Percentiles rank a stretch among this genome's conserved stretches.
Evolutionary conservation across 1,284 basidiomycete species (phyloP).

Genomic region (Apiotrichum akiyoshidainum): DNA sequence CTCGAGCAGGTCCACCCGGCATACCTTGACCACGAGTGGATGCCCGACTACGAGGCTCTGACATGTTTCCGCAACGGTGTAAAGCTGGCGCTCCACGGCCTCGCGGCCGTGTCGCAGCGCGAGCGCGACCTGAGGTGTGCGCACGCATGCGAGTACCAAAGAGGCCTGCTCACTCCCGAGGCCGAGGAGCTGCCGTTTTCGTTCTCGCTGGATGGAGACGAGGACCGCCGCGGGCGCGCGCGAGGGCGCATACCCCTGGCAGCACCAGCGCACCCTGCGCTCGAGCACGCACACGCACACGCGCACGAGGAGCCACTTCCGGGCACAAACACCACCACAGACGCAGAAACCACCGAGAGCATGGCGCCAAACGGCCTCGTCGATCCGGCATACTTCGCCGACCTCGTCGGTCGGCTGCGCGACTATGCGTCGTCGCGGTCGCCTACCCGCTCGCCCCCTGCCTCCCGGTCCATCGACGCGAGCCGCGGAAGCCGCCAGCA

Average conservation of each 20-base stretch:
- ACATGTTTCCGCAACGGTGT: background rate
- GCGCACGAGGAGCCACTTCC: background rate
- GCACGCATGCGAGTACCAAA: too few relatives aligned
- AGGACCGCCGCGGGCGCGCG: too few relatives aligned
- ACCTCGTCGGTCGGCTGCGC: background rate
- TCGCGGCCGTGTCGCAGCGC: too few relatives aligned
- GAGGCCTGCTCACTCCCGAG: too few relatives aligned
- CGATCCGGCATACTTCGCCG: background rate
- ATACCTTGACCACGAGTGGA: conserved; percentile 3
- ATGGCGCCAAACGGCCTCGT: background rate
- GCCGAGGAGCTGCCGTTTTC: too few relatives aligned
- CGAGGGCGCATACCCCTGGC: too few relatives aligned
- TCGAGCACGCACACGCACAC: too few relatives aligned
- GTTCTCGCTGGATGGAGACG: too few relatives aligned
- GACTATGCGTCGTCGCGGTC: background rate
- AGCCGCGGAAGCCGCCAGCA: background rate
- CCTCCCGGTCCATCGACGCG: background rate
- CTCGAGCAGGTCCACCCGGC: conserved; percentile 4
- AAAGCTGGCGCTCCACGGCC: background rate
- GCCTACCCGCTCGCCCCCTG: background rate
- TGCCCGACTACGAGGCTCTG: conserved; percentile 1
- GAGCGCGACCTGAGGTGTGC: too few relatives aligned
- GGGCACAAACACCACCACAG: background rate
- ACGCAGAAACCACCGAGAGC: background rate
- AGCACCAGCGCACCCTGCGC: too few relatives aligned